phyloP scores from a whole-genome alignment of 148 eudicot genomes.

The Salicornia ramosissima region DNA sequence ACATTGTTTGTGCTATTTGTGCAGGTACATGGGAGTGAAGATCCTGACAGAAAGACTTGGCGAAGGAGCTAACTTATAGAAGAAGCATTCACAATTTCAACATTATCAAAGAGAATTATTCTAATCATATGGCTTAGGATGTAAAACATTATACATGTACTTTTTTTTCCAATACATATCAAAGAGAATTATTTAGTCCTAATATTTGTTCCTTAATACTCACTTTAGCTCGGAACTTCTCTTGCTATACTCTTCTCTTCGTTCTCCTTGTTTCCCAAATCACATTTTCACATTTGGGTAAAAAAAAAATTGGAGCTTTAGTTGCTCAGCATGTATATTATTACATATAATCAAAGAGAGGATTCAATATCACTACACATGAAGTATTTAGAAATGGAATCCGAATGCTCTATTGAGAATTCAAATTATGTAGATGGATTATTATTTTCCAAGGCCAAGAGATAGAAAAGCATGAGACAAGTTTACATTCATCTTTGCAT shows the following conservation, averaged over 20 bases:
- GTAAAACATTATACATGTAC: not conserved
- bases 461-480: not conserved
- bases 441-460: not conserved
- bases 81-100: conserved; percentile 2
- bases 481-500: not conserved
- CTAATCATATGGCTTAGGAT: conserved; percentile 14
- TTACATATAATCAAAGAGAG: not conserved
- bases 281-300: not conserved
- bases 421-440: not conserved
- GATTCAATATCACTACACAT: not conserved
- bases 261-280: not conserved
- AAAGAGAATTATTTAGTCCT: conserved; percentile 6
- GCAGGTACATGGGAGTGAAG: conserved; percentile 98
- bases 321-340: too few species aligned
- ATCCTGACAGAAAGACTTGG: conserved; percentile 69
- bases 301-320: not conserved
- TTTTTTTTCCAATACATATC: not conserved
- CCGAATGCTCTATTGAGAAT: not conserved
- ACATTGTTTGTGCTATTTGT: not conserved
- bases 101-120: conserved; percentile 13
- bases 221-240: not conserved
- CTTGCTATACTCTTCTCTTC: not conserved
- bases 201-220: not conserved
- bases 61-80: conserved; percentile 45
- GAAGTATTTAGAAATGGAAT: not conserved